These are phyloP conservation scores for Cyclostephanos tholiformis DNA, from an alignment of 108 stramenopile genomes.

Conservation along the genomic window DNA sequence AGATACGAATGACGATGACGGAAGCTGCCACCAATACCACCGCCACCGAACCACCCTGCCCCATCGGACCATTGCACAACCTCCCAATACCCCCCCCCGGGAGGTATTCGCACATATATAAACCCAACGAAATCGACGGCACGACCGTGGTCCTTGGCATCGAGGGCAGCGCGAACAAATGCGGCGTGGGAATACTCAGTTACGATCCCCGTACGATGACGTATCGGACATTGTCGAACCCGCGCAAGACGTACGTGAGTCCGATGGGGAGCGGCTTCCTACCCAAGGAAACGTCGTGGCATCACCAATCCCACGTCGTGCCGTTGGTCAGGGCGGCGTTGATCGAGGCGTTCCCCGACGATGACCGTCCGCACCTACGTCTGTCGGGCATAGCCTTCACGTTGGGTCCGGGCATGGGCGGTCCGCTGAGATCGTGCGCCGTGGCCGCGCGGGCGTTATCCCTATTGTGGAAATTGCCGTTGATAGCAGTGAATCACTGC, in stretches of 20 bases:
- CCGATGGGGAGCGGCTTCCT: conserved; percentile 97
- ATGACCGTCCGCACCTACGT: conserved; percentile 45
- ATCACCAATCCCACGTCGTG: conserved; percentile 96
- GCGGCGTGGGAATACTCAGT: conserved; percentile 93
- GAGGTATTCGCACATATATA: no score
- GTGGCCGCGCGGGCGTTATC: conserved; percentile 85
- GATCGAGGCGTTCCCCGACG: conserved; percentile 77
- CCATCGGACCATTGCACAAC: conserved; percentile 41
- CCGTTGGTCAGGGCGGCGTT: conserved; percentile 90
- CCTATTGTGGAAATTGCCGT: conserved; percentile 88
- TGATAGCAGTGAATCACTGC: conserved; percentile 98
- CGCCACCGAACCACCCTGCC: conserved; percentile 51
- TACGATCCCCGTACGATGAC: conserved; percentile 67
- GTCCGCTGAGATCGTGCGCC: conserved; percentile 92
- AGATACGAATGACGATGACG: no score
- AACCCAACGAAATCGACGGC: conserved; percentile 29
- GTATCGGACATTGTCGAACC: conserved; percentile 95
- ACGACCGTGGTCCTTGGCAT: conserved; percentile 86
- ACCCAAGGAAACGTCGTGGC: conserved; percentile 96
- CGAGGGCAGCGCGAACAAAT: conserved; percentile 99
- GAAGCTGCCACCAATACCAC: no score
- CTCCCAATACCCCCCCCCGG: conserved; percentile 48
- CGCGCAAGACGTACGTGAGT: conserved; percentile 94
- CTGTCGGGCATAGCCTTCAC: conserved; percentile 88
- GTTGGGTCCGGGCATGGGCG: conserved; percentile 99